Evolutionary conservation across 1,139 yeast genomes (phyloP), one percentile per base, ranked within the genome.

Genomic region (Meyerozyma smithsonii): DNA sequence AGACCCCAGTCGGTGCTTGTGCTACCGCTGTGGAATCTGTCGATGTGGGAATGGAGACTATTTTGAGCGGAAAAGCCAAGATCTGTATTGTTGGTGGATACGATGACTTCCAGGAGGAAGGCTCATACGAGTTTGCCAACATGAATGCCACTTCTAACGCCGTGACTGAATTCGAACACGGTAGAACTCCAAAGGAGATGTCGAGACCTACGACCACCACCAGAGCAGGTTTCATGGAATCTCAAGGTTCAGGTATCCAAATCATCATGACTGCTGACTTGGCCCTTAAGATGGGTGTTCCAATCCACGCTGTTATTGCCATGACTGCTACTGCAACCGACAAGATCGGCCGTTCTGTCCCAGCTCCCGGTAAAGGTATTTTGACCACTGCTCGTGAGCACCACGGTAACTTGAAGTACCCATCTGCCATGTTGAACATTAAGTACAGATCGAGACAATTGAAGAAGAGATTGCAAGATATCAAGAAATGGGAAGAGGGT

Each of bases 281-380:
- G 55, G 99, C 99, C 33, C 57, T 92, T 52, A 80, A 83, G 61
- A 92, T 92, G 99, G 99, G 99, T 74, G 97, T 92, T 55, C 99
- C 99, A 64, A 88, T 92, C 56, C 88, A 94, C 56, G 98, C 96
- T 68, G 81, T 92, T 51, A 76, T 90, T 56, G 98, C 95, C 42
- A 70, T 90, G 79, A 78, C 96, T 47, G 90, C 96, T 39, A 94
- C 97, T 58, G 98, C 98, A 42, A 81, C 96, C 46, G 99, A 92
- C 66, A 92, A 90, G 81, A 92, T 90, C 66, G 97, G 97, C 61
- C 85, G 97, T 72, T 90, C 97, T 40, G 94, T 92, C 54, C 99
- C 99, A 52, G 98, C 98, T 61, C 99, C 99, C 69, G 99, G 99
- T 66, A 89, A 90, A 74, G 99, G 99, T 83, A 84, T 92, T 54